Base-by-base conservation (phyloP, 1,139 yeast species). In the Nakaseomyces uthaithaninus region DNA sequence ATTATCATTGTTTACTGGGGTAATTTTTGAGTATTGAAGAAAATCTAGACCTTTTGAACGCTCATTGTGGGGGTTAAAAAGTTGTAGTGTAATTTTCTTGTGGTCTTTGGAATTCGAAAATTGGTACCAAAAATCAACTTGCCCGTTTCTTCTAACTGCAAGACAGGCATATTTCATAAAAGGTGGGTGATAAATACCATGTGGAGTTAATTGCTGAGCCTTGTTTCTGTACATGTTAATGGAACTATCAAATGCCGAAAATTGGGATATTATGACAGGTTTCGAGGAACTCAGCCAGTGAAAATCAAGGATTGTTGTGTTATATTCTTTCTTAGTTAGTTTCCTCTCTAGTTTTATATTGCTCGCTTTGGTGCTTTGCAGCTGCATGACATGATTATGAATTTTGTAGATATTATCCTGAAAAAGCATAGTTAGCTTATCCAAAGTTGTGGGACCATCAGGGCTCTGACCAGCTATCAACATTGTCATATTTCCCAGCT, bases 51-150 rank as follows among this genome's bases (percentile, higher is more conserved):
- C 63, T 33, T 54, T 56, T 11, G 41, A 41, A 16, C 53, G 46
- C 33, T 48, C 48, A 27, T 52, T 50, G 16, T 49, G 51, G 8
- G 47, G 35, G 26, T 46, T 45, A 28, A 49, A 43, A 10, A 60
- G 36, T 28, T 59, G 62, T 23, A 58, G 38, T 1, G 60, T 54
- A 2, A 59, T 54, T 40, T 60, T 60, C 39, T 59, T 60, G 40
- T 58, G 62, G 38, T 59, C 63, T 37, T 59, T 59, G 1, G 64
- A 59, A 41, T 60, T 60, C 7, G 64, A 60, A 37, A 60, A 57
- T 42, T 60, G 64, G 38, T 59, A 60, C 64, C 64, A 60, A 36
- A 60, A 56, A 40, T 57, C 62, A 23, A 59, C 45, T 37, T 59
- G 61, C 17, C 63, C 63, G 41, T 59, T 59, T 36, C 50, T 53